Base-by-base conservation (phyloP, 495 filamentous ascomycete species). In the Aspergillus nidulans region DNA sequence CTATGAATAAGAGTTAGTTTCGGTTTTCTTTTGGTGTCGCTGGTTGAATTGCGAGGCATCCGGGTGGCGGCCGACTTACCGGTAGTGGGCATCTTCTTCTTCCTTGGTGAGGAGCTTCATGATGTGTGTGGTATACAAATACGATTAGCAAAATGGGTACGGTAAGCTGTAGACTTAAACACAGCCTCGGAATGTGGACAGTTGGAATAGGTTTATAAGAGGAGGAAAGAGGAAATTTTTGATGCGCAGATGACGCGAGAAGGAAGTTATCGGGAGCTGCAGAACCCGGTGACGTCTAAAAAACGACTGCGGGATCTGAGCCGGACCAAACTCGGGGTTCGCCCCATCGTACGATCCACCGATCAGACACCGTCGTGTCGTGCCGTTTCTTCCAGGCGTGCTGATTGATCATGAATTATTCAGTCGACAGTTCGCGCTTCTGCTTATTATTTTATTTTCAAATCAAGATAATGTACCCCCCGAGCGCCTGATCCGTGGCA, bases 101-200 rank as follows among this genome's bases (percentile, higher is more conserved):
- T 96, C 91, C 65, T 91, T 91, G 48, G 88, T 92, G 66, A 97
- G 81, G 62, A 97, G 73, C 85, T 97, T 97, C 92, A 97, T 97
- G 39, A 49, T 45, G 40, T 57, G 52, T 43, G 39, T 38, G 10
- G n/a, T 16, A 28, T 50, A 44, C 16, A 19, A 26, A 44, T 53
- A 36, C 12, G 19, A 43, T 51, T 48, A n/a, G 32, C 15, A n/a
- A 25, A 16, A 26, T 23, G 25, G n/a, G 16, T 38, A 19, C 25
- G 24, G 25, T 44, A 43, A 16, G 41, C 24, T 52, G 26, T 50
- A 49, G 3, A 7, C 0, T 28, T 39, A 13, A 32, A 34, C 23
- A 24, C 20, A 49, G 18, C 34, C 3, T 24, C 16, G 34, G 18
- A 13, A n/a, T 18, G 5, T 39, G 32, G 28, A n/a, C 20, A 49